A percentile compares a stretch with the other conserved stretches of the same genome.
phyloP scores from a whole-genome alignment of 1,284 basidiomycete genomes.

The Apiotrichum domesticum region DNA sequence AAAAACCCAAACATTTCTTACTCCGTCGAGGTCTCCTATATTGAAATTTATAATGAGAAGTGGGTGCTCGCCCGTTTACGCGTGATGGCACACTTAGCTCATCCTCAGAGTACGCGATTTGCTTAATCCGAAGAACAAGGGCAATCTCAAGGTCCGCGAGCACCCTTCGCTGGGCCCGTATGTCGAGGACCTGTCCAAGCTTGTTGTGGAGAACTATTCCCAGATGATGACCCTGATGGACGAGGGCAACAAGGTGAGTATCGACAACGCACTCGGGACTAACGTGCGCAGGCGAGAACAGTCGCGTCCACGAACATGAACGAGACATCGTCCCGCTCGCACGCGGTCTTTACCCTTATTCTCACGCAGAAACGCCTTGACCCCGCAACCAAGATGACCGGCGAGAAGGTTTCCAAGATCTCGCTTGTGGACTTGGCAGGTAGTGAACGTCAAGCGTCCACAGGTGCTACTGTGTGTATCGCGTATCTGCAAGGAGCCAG shows the following conservation, averaged over 20 bases:
- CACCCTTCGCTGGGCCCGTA: constrained; percentile 92
- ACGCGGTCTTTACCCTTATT: constrained; percentile 93
- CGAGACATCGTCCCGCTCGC: constrained; percentile 96
- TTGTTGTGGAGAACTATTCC: constrained; percentile 81
- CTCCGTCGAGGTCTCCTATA: constrained; percentile 94
- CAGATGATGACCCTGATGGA: constrained; percentile 99
- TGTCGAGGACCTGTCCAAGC: constrained; percentile 92
- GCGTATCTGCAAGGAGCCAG: too few relatives aligned
- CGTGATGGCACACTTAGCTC: neutral
- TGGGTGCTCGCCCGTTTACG: constrained; percentile 11
- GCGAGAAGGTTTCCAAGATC: constrained; percentile 94
- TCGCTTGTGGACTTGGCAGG: constrained; percentile 94
- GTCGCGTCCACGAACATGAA: constrained; percentile 99
- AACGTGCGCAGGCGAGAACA: constrained; percentile 59
- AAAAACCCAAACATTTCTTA: constrained; percentile 68
- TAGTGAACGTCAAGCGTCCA: constrained; percentile 91
- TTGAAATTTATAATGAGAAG: constrained; percentile 97
- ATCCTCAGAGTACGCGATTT: constrained; percentile 65
- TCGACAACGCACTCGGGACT: neutral
- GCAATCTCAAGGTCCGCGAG: constrained; percentile 88
- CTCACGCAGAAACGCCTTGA: constrained; percentile 87
- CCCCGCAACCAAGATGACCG: constrained; percentile 71
- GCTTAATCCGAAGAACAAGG: constrained; percentile 93
- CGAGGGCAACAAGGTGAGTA: constrained; percentile 80
- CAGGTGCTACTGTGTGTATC: constrained; percentile 66